Conservation (phyloP, 805 yeast species). For the Metschnikowia gruessii region DNA sequence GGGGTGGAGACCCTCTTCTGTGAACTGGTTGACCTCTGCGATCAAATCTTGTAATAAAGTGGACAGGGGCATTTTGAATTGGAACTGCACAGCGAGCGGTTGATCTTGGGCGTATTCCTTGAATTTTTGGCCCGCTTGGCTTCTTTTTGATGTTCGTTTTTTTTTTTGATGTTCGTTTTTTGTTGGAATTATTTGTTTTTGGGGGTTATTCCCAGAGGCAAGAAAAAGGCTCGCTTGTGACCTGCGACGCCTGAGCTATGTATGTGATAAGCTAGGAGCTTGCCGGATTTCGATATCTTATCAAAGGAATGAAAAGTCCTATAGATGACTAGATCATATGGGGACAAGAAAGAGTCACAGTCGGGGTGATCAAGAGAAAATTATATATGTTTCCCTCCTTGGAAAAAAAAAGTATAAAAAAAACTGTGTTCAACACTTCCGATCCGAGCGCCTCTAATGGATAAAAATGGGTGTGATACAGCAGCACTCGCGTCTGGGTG, state of each 20-base stretch:
- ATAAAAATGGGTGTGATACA: constrained; percentile 2
- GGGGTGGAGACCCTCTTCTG: constrained; percentile 25
- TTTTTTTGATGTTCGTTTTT: background rate
- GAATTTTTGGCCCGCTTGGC: background rate
- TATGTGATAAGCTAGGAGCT: background rate
- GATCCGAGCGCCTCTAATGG: background rate
- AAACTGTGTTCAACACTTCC: background rate
- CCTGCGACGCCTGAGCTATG: background rate
- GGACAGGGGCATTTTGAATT: constrained; percentile 2
- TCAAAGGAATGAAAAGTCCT: background rate
- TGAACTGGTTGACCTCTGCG: constrained; percentile 23
- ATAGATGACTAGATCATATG: background rate
- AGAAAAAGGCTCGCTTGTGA: background rate
- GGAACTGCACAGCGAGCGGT: background rate
- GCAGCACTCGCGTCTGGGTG: constrained; percentile 5
- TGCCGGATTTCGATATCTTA: background rate
- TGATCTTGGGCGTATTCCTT: background rate
- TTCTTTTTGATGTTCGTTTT: background rate
- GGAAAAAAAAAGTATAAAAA: background rate
- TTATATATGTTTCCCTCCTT: background rate
- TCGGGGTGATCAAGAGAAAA: background rate
- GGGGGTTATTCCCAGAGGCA: background rate
- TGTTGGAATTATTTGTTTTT: background rate
- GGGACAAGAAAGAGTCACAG: background rate
- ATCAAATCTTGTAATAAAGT: constrained; percentile 16